Base-by-base conservation (phyloP, 805 yeast species). In the Sporopachydermia lactativora region DNA sequence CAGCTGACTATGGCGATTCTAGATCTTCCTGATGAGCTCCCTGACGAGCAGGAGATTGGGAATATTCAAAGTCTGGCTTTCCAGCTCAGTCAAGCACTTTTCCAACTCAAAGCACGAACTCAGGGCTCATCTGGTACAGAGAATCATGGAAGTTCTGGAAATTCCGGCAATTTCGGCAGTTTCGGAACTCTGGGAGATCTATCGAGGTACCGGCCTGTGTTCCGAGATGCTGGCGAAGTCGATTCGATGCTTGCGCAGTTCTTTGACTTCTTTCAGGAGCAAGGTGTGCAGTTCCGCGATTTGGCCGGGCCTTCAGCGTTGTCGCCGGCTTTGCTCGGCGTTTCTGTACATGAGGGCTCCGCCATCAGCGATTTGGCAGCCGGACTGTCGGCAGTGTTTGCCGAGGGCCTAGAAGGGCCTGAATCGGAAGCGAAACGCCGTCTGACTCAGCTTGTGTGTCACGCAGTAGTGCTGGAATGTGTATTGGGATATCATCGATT, bases 231-330 rank as follows among this genome's bases (percentile, higher is more conserved):
- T 13, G 13, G 37, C 15, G 37, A 35, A 35, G 14, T 35, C 6
- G 28, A 16, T 36, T 13, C 39, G 6, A 36, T 36, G 39, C 15
- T 14, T 13, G 18, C 19, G 5, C 39, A 36, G 18, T 36, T 13
- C 13, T 15, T 15, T 11, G 15, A 15, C 34, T 18, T n/a, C 37
- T 35, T 35, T 35, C 13, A 8, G 6, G 11, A 35, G 15, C 16
- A 16, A 6, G 17, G n/a, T 17, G 19, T 37, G 14, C 34, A 8
- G 37, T 35, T 35, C 15, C 37, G 6, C 15, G 37, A 35, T 35
- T n/a, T n/a, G 8, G 14, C 6, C 11, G 13, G 15, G n/a, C n/a
- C 31, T 24, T 24, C n/a, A n/a, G n/a, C n/a, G n/a, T 24, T 24
- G n/a, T 24, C 31, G 13, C 31, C 31, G 31, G 31, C 8, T 8